Evolutionary conservation across 2,329 filamentous ascomycete species (phyloP), one percentile per base, ranked within the genome.

Genomic region (Huntiella savannae): DNA sequence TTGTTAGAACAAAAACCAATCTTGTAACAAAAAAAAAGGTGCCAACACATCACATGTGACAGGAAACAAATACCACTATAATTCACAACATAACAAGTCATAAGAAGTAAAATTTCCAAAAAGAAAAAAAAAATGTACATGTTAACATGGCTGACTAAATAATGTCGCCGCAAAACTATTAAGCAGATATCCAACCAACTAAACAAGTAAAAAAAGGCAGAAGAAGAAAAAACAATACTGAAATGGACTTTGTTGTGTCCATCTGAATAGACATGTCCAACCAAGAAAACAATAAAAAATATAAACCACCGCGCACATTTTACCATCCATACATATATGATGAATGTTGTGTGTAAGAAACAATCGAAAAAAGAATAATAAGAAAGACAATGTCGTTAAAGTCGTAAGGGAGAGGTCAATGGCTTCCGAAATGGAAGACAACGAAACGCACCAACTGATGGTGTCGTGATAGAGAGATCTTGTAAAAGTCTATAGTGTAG

Each of bases 371-470:
- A 36, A 19, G 15, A 45, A 19, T 32, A 22, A 38, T 17, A 33
- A 37, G 54, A 55, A 49, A 42, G 44, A 13, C 5, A 40, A 50
- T 16, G 33, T 50, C 37, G 44, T 49, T 50, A 49, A 48, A 48
- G 48, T 49, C 33, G 43, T 49, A 40, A 48, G 38, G 10, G 17
- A 40, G 17, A 8, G 33, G 8, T 33, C 19, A 40, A 19, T 38
- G 39, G 37, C 16, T 33, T 28, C 35, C 33, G 45, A 37, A 48
- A 42, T 43, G 19, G 43, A 49, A 49, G 42, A 28, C 16, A 33
- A 41, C 40, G 43, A 39, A 41, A 28, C 22, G 22, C 22, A 28
- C 22, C 22, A 28, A 28, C 22, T 28, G 22, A 28, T 28, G 22
- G 22, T 28, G 22, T 7, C 22, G 22, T 28, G 22, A 28, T 28